phyloP scores from a whole-genome alignment of 2,329 filamentous ascomycete species.

The Shiraia bambusicola region DNA sequence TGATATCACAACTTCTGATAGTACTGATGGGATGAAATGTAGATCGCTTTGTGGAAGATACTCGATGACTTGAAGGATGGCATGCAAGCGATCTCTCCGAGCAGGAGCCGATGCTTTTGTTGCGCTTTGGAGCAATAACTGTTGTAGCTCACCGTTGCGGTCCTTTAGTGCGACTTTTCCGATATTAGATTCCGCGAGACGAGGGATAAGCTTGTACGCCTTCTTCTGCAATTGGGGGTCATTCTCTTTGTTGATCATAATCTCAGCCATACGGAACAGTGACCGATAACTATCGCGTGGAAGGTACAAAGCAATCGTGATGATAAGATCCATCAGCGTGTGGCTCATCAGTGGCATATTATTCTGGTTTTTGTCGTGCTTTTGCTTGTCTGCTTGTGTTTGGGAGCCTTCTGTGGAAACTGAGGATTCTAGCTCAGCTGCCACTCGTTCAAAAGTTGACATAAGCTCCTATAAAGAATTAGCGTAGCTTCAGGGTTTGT shows the following conservation, averaged over 20 bases:
- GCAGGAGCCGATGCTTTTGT: conserved; percentile 87
- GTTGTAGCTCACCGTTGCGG: conserved; percentile 75
- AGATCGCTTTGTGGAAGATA: conserved; percentile 75
- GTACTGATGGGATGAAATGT: conserved; percentile 87
- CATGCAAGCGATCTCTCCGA: conserved; percentile 79
- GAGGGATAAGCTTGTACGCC: conserved; percentile 95
- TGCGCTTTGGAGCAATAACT: conserved; percentile 74
- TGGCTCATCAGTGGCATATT: conserved; percentile 89
- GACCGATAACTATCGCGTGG: conserved; percentile 80
- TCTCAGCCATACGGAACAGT: conserved; percentile 82
- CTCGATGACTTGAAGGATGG: conserved; percentile 77
- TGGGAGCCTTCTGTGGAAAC: conserved; percentile 62
- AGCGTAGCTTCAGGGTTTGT: conserved; percentile 18
- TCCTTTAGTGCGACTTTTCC: conserved; percentile 76
- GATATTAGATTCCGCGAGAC: conserved; percentile 76
- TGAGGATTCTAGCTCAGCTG: conserved; percentile 75
- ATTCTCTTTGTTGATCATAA: conserved; percentile 76
- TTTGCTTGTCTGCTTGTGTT: conserved; percentile 64
- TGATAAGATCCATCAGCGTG: conserved; percentile 94
- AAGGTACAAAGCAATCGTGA: conserved; percentile 92
- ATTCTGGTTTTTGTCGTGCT: conserved; percentile 62
- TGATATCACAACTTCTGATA: conserved; percentile 92
- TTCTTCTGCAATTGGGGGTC: conserved; percentile 98
- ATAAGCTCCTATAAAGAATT: conserved; percentile 62
- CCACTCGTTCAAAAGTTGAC: conserved; percentile 86